Evolutionary conservation across 768 basidiomycete genomes (phyloP).

Genomic region (Gloeostereum incarnatum): DNA sequence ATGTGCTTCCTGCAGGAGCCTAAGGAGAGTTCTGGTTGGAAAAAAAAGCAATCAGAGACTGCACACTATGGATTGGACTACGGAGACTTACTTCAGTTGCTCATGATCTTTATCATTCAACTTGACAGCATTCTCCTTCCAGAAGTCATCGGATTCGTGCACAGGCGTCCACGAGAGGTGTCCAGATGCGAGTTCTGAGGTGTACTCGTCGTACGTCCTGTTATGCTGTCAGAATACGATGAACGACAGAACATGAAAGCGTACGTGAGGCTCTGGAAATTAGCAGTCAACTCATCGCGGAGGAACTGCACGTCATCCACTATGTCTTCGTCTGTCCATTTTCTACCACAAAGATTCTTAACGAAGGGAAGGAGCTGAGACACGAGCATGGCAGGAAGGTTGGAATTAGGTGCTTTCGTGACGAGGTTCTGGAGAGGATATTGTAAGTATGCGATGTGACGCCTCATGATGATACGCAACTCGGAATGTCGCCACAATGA

Average conservation of each 20-base stretch:
- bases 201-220: slow-evolving; percentile 96
- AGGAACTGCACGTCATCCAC: slow-evolving; percentile 87
- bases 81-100: slow-evolving; percentile 62
- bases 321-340: slow-evolving; percentile 95
- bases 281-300: slow-evolving; percentile 72
- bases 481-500: slow-evolving; percentile 86
- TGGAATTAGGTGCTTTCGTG: slow-evolving; percentile 78
- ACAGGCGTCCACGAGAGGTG: slow-evolving; percentile 94
- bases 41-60: neutral
- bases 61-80: neutral
- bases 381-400: slow-evolving; percentile 89
- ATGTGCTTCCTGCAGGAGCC: slow-evolving; percentile 54
- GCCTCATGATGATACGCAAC: slow-evolving; percentile 32
- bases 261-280: slow-evolving; percentile 88
- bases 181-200: slow-evolving; percentile 81
- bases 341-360: slow-evolving; percentile 73
- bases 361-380: slow-evolving; percentile 79
- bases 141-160: slow-evolving; percentile 95
- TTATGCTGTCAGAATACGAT: neutral
- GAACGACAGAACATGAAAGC: slow-evolving; percentile 14
- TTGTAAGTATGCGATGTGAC: neutral
- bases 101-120: slow-evolving; percentile 80
- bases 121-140: slow-evolving; percentile 89
- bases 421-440: slow-evolving; percentile 64
- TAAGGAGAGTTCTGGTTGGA: slow-evolving; percentile 55